Evolutionary conservation across 2,329 filamentous ascomycete genomes (phyloP).

Genomic region (Fusarium hainanense): DNA sequence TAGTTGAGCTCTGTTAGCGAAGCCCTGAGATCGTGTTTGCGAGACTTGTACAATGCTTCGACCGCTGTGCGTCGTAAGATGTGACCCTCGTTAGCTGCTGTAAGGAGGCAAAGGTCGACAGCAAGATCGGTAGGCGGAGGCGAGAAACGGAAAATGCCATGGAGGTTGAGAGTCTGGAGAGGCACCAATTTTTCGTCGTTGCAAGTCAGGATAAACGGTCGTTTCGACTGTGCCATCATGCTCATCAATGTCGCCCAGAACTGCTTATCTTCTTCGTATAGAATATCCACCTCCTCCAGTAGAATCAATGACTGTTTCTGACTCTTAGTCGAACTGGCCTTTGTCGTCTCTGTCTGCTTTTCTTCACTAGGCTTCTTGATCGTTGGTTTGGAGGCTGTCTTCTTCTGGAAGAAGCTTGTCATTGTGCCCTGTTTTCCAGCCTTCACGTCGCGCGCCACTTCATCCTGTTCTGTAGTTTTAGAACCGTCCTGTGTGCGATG

Average conservation of each 20-base stretch:
- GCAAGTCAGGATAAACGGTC: slow-evolving; percentile 95
- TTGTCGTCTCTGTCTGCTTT: slow-evolving; percentile 47
- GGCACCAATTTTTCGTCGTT: slow-evolving; percentile 90
- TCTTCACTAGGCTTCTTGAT: slow-evolving; percentile 46
- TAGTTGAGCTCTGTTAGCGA: slow-evolving; percentile 88
- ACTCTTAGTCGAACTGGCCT: slow-evolving; percentile 53
- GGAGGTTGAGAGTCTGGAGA: slow-evolving; percentile 76
- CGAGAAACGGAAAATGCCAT: slow-evolving; percentile 84
- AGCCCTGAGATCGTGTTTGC: slow-evolving; percentile 79
- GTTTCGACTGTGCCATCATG: slow-evolving; percentile 84
- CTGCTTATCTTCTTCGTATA: slow-evolving; percentile 95
- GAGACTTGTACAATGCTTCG: slow-evolving; percentile 74
- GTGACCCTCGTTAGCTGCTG: slow-evolving; percentile 92
- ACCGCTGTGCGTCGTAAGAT: slow-evolving; percentile 75
- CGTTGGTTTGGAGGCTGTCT: slow-evolving; percentile 42
- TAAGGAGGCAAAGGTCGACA: slow-evolving; percentile 81
- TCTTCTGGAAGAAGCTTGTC: slow-evolving; percentile 81
- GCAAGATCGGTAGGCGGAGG: slow-evolving; percentile 74
- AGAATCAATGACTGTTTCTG: slow-evolving; percentile 97
- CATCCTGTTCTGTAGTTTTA: slow-evolving; percentile 46
- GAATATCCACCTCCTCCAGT: slow-evolving; percentile 90
- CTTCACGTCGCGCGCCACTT: slow-evolving; percentile 64
- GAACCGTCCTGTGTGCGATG: slow-evolving; percentile 51
- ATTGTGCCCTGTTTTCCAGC: slow-evolving; percentile 82
- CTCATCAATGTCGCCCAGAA: slow-evolving; percentile 88